Evolutionary conservation across 75 land plant species (phyloP), one percentile per base, ranked within the genome.

Genomic region (Adiantum capillusveneris): DNA sequence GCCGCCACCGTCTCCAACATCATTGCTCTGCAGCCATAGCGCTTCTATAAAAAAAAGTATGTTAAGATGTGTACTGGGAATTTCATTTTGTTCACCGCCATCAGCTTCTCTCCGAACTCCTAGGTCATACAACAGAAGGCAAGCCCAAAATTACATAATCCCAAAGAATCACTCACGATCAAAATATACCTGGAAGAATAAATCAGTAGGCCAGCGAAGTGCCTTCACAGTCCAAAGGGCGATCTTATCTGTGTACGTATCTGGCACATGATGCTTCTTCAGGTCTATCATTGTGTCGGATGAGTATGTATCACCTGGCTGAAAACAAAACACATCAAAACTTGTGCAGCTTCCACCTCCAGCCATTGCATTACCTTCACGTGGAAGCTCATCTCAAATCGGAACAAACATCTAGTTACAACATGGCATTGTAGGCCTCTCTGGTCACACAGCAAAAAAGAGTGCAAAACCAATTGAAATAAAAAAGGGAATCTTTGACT

Each of bases 1-100:
- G 96, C 91, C 0, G 96, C 96, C 43, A 90, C 91, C 0, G 96
- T 90, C 59, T 90, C 96, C 25, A 90, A 60, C 91, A 90, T 86
- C 96, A 90, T 83, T 1, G 84, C 96, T 1, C 87, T 76, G 60
- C 84, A 83, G 5, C 84, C 91, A 55, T 81, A 86, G 31, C 96
- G 58, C 58, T 78, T 80, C 96, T 89, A 76, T 44, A 44, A 54
- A 62, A 31, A 5, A 24, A n/a, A 1, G 3, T 27, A 53, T 6
- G 13, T 43, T 20, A n/a, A 6, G 28, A 16, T 60, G 18, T 24
- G 25, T 22, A 42, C 14, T 24, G 27, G 9, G 1, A 30, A 24
- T 7, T 24, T 49, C 1, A 24, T 53, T 53, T 42, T n/a, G 9
- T 12, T 60, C 2, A 27, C 13, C 22, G 36, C 0, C 18, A 6